Evolutionary conservation across 768 basidiomycete genomes (phyloP).

Genomic region (Pleurotus cornucopiae): DNA sequence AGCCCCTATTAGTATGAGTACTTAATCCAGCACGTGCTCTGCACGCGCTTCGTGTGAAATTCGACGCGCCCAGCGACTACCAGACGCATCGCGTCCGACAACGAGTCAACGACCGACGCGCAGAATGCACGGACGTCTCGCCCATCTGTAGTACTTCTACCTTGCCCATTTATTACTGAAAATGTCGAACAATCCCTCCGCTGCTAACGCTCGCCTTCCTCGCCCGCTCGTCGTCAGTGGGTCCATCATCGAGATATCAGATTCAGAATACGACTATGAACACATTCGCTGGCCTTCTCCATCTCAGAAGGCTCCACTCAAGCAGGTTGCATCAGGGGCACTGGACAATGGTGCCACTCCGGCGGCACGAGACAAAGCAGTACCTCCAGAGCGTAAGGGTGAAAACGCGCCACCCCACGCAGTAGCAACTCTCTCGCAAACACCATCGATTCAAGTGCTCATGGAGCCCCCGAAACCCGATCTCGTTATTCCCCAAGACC

Average conservation of each 20-base stretch:
- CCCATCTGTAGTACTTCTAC: no score
- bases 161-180: no score
- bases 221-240: background rate
- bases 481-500: slow-evolving; percentile 17
- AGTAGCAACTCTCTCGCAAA: background rate
- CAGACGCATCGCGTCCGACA: no score
- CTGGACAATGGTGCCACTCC: slow-evolving; percentile 23
- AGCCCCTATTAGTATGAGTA: no score
- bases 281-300: background rate
- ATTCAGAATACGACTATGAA: slow-evolving; percentile 40
- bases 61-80: no score
- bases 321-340: background rate
- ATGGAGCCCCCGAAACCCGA: slow-evolving; percentile 13
- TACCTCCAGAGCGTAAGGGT: background rate
- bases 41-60: no score
- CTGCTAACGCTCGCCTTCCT: no score
- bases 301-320: background rate
- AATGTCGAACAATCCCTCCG: no score
- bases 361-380: background rate
- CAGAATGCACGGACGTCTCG: no score
- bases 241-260: slow-evolving; percentile 46
- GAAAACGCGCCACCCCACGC: slow-evolving; percentile 6
- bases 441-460: slow-evolving; percentile 1
- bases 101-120: no score
- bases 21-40: no score